These are phyloP conservation scores for Ceratobasidium sp. DNA, from an alignment of 1,284 basidiomycete genomes.

Conservation along the genomic window DNA sequence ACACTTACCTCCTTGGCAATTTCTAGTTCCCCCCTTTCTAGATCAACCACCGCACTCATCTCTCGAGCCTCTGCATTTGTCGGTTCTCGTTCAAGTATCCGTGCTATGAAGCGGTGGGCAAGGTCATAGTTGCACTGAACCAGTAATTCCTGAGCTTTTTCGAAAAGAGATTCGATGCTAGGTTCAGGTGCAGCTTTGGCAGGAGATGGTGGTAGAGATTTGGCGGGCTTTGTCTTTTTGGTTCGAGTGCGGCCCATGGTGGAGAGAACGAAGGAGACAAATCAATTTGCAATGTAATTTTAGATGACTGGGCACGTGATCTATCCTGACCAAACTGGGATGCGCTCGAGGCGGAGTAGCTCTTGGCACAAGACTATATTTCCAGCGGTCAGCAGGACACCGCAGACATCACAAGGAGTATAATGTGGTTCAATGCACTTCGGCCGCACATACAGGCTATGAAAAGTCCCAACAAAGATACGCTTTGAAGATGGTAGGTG, in stretches of 20 bases:
- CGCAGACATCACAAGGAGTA: no score
- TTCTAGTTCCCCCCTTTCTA: conserved; percentile 82
- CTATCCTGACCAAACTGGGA: background rate
- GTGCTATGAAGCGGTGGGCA: conserved; percentile 75
- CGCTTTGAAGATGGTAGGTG: no score
- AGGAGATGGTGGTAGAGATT: conserved; percentile 46
- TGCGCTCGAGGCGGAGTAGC: background rate
- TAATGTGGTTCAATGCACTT: no score
- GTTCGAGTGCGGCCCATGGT: conserved; percentile 46
- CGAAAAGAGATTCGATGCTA: conserved; percentile 65
- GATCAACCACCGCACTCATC: conserved; percentile 77
- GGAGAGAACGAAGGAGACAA: background rate
- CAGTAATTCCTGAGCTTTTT: conserved; percentile 80
- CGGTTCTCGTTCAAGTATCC: conserved; percentile 74
- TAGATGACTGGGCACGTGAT: background rate
- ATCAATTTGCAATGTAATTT: conserved; percentile 37
- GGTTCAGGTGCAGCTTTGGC: conserved; percentile 50
- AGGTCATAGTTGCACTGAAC: conserved; percentile 87
- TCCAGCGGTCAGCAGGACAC: background rate
- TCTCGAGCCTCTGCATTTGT: conserved; percentile 78
- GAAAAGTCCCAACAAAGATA: no score
- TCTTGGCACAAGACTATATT: background rate
- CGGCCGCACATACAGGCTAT: no score
- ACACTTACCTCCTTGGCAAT: conserved; percentile 73
- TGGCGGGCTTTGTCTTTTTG: conserved; percentile 50